Evolutionary conservation across 1,284 basidiomycete genomes (phyloP), one percentile per base, ranked within the genome.

Genomic region (Apiotrichum veenhuisii): DNA sequence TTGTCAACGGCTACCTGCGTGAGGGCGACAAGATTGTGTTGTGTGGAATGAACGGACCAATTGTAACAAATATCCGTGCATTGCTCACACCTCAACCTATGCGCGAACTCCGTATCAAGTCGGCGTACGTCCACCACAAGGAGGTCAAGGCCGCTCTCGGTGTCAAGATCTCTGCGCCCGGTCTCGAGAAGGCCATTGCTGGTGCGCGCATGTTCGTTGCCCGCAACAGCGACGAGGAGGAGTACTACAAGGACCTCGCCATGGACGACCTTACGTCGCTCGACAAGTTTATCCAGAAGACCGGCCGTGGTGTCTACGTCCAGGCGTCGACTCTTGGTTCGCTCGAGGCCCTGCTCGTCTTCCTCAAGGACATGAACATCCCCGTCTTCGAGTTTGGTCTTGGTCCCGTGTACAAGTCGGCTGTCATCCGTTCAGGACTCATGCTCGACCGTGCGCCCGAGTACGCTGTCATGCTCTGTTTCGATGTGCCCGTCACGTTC

Each of bases 111-210:
- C 91, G 96, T 68, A 86, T 98, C 77, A 98, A 98, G 91, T 95
- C 93, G 30, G 85, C 87, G 50, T 99, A 98, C 71, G 92, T 99
- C 45, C 96, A 98, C 72, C 89, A 98, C 81, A 97, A 95, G 79
- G 88, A 92, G 77, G 91, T 98, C 77, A 98, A 95, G 80, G 96
- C 96, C 4, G 94, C 96, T 5, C 82, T 98, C 52, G 96, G 96
- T 78, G 89, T 99, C 76, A 99, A 99, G 81, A 87, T 99, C 64
- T 84, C 88, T 27, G 96, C 92, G 0, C 88, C 95, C 1, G 95
- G 97, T 74, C 85, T 99, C 30, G 96, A 98, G 71, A 98, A 98
- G 78, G 95, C 96, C n/a, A 96, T 98, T 63, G 94, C 95, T 58
- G 96, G 96, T 73, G 98, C 95, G 45, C 87, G 93, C 17, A 80